Conservation (phyloP, 495 filamentous ascomycete species). For the Trichoderma asperelloides region DNA sequence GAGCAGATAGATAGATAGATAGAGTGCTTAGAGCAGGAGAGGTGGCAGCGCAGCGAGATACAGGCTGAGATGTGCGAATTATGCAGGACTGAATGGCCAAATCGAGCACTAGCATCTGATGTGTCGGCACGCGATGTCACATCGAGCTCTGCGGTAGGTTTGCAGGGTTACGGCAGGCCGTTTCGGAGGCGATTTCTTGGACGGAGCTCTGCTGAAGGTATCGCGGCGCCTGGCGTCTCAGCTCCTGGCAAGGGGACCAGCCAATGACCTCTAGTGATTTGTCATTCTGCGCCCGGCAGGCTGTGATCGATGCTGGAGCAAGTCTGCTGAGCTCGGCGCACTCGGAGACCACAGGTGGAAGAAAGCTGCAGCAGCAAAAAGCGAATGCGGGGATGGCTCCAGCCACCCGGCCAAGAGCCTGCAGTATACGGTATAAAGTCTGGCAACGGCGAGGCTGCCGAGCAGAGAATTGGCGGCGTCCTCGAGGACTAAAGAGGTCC, state of each 20-base stretch:
- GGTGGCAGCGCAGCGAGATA: background rate
- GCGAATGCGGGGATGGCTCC: background rate
- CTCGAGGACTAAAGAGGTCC: too few species aligned
- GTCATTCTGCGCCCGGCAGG: background rate
- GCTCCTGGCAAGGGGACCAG: background rate
- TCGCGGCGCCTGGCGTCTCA: background rate
- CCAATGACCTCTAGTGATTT: background rate
- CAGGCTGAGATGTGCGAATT: background rate
- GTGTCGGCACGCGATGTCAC: background rate
- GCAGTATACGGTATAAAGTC: background rate
- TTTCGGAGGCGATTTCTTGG: background rate
- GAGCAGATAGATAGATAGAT: background rate
- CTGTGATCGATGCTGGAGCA: background rate
- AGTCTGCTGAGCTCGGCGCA: background rate
- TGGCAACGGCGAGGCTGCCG: too few species aligned
- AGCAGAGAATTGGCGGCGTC: too few species aligned
- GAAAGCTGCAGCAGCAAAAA: background rate
- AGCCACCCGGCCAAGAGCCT: too few species aligned
- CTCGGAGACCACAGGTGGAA: background rate
- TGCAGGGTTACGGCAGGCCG: background rate
- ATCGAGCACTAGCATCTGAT: background rate
- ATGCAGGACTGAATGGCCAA: background rate
- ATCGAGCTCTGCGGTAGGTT: background rate
- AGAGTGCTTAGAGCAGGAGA: background rate
- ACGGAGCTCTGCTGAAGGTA: background rate